A percentile compares a stretch with the other conserved stretches of the same genome.
Conservation (phyloP, 169 alveolate species). For the Cryptosporidium sp. region DNA sequence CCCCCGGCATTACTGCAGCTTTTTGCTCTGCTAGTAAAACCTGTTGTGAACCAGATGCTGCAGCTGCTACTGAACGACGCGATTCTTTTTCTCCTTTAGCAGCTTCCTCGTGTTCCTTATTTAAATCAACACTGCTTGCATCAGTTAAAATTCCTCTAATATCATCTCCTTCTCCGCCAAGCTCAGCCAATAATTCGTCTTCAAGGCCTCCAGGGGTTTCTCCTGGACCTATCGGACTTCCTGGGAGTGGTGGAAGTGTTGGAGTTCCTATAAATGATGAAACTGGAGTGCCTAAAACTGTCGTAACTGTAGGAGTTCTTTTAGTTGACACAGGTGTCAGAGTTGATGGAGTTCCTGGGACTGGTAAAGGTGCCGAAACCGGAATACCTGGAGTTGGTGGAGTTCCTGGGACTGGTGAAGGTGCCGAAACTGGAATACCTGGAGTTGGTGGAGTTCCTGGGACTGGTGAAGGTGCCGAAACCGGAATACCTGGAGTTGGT, state of each 20-base stretch:
- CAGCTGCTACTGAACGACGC: not conserved
- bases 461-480: conserved; percentile 12
- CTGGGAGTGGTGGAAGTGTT: not conserved
- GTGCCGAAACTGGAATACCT: not conserved
- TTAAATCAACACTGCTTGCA: conserved; percentile 17
- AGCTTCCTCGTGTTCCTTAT: conserved; percentile 28
- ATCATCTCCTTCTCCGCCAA: conserved; percentile 44
- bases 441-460: not conserved
- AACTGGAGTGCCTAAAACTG: too few relatives aligned
- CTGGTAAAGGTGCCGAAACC: conserved; percentile 1
- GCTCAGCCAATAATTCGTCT: not conserved
- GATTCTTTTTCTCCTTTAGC: not conserved
- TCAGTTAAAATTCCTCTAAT: conserved; percentile 22
- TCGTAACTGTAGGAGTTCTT: too few relatives aligned
- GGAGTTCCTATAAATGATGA: too few relatives aligned
- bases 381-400: not conserved
- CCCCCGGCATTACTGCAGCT: not conserved
- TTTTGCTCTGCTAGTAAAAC: not conserved
- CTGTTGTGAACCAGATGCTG: not conserved
- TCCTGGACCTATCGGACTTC: not conserved
- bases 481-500: not conserved
- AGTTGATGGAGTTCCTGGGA: not conserved
- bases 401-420: not conserved
- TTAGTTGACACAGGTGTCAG: too few relatives aligned
- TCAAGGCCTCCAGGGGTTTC: not conserved